phyloP scores from a whole-genome alignment of 2,329 filamentous ascomycete species.

The Colletotrichum musae region DNA sequence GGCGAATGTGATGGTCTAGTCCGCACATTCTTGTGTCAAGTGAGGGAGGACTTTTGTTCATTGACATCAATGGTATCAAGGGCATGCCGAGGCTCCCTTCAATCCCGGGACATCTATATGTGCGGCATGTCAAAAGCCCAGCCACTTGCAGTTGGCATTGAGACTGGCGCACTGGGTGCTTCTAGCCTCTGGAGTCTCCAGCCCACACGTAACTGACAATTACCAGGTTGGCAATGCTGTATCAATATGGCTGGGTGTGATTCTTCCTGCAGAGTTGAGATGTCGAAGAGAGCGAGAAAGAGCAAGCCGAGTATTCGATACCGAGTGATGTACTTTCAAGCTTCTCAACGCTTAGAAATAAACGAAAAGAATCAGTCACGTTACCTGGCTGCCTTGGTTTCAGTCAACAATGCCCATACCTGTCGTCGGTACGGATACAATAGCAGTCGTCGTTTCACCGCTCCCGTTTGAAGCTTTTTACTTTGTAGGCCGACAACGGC shows the following conservation, averaged over 20 bases:
- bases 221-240: no score
- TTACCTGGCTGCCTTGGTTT: background rate
- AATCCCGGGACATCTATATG: background rate
- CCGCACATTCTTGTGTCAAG: constrained; percentile 1
- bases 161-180: no score
- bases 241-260: no score
- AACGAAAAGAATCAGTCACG: no score
- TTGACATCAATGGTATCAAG: background rate
- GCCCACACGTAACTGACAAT: no score
- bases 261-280: no score
- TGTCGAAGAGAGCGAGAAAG: no score
- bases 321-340: background rate
- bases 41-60: background rate
- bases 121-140: background rate
- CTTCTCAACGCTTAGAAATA: background rate
- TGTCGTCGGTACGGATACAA: no score
- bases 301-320: no score
- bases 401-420: background rate
- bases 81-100: constrained; percentile 1
- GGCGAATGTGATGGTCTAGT: background rate
- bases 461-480: background rate
- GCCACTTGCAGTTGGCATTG: no score
- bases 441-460: background rate
- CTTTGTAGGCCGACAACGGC: background rate
- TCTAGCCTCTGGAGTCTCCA: no score